Evolutionary conservation across 1,284 basidiomycete genomes (phyloP).

Genomic region (Termitomyces sp.): DNA sequence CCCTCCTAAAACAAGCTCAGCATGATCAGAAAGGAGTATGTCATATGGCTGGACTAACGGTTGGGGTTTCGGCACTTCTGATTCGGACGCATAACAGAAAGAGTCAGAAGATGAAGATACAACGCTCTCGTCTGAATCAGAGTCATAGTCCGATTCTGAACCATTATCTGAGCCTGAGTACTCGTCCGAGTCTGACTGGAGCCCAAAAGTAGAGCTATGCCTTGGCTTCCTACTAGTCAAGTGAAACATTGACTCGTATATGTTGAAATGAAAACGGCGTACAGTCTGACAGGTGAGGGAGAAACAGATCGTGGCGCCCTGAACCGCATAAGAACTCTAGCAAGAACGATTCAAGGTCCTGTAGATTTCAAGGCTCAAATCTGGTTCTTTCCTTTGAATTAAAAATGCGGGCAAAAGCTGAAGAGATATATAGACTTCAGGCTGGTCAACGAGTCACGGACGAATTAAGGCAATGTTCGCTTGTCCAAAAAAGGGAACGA

Average conservation of each 20-base stretch:
- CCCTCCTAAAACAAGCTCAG: slow-evolving; percentile 18
- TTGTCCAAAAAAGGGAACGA: background rate
- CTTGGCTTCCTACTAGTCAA: slow-evolving; percentile 22
- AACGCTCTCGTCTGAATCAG: slow-evolving; percentile 21
- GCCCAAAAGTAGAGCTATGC: slow-evolving; percentile 49
- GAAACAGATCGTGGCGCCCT: slow-evolving; percentile 55
- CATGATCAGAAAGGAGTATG: background rate
- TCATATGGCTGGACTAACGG: slow-evolving; percentile 22
- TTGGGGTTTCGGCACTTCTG: slow-evolving; percentile 27
- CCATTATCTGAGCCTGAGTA: slow-evolving; percentile 34
- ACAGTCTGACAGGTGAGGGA: slow-evolving; percentile 54
- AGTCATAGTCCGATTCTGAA: slow-evolving; percentile 33
- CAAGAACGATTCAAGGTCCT: background rate
- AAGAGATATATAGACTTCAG: background rate
- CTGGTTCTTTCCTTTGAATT: background rate
- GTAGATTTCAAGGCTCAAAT: background rate
- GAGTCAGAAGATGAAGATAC: slow-evolving; percentile 33
- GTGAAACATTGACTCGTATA: background rate
- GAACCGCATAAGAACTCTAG: slow-evolving; percentile 45
- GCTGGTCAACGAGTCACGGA: background rate
- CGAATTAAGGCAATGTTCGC: background rate
- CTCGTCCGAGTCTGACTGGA: slow-evolving; percentile 47
- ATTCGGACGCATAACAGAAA: slow-evolving; percentile 38
- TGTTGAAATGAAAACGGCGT: slow-evolving; percentile 14
- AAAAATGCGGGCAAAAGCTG: background rate